Base-by-base conservation (phyloP, 1,139 yeast genomes). In the Taphrina flavorubra region DNA sequence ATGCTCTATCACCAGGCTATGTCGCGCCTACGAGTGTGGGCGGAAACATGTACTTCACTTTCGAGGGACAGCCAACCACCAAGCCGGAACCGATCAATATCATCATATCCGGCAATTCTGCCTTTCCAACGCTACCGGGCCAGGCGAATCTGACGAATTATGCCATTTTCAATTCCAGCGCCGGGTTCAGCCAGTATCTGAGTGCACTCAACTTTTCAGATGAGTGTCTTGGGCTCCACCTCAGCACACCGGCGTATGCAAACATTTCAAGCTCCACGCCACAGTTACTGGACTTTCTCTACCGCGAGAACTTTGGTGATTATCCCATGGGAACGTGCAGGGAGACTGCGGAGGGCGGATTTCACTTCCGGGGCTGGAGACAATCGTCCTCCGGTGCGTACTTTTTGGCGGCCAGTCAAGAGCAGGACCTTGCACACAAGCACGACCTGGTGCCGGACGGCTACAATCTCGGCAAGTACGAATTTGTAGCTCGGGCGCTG, bases 241-340 rank as follows among this genome's bases (percentile, higher is more conserved):
- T 63, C 37, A 49, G 59, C 7, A 57, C 61, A 6, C 61, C 55
- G 20, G 67, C 61, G 6, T 34, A 36, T 18, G 67, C 67, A 18
- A 40, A 37, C 20, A 39, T 63, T 20, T 40, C 47, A 34, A 31
- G 46, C 11, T 7, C 55, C 14, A 18, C 40, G 46, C 67, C 47
- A 8, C 31, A 42, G 31, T 36, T 20, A 13, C 56, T 63, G 47
- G 67, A 53, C 39, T 63, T 63, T 39, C 55, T 63, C 55, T 63
- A 63, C 49, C 67, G 67, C 60, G 67, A 63, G 25, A 63, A 63
- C 47, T 63, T 63, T 44, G 67, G 67, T 49, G 61, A 55, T 36
- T 18, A 20, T 13, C 36, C 42, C 14, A 1, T 36, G n/a, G 67
- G 67, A 5, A 63, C 61, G 11, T 55, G 60, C 61, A 25, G 18